A percentile compares a stretch with the other conserved stretches of the same genome.
These are phyloP conservation scores for Scortechinia acanthostroma DNA, from an alignment of 2,329 filamentous ascomycete genomes.

Conservation along the genomic window DNA sequence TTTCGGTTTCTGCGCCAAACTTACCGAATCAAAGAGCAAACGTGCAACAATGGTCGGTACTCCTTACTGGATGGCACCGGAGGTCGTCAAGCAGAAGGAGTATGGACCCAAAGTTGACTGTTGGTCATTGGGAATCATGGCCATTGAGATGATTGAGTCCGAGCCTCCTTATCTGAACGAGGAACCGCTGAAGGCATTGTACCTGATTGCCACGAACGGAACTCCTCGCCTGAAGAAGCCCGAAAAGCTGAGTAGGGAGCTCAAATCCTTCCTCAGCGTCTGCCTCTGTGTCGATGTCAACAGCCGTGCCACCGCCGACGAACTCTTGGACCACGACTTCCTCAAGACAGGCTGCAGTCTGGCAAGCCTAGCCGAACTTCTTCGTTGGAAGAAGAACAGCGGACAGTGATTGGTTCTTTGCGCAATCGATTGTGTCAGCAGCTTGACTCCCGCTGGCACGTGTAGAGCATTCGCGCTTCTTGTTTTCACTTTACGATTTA, in stretches of 20 bases:
- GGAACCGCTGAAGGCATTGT: conserved; percentile 92
- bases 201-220: conserved; percentile 95
- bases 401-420: conserved; percentile 35
- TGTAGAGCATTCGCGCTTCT: no score
- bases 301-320: conserved; percentile 82
- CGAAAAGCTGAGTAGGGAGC: conserved; percentile 93
- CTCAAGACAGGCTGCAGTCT: conserved; percentile 83
- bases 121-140: conserved; percentile 99
- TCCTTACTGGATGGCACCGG: conserved; percentile 99
- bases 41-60: conserved; percentile 98
- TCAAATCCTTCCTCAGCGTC: conserved; percentile 93
- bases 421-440: no score
- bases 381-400: conserved; percentile 75
- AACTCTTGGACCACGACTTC: conserved; percentile 88
- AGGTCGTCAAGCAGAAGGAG: conserved; percentile 98
- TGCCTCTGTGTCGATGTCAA: conserved; percentile 96
- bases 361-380: conserved; percentile 74
- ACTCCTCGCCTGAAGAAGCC: conserved; percentile 96
- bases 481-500: background rate
- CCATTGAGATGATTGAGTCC: conserved; percentile 98
- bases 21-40: conserved; percentile 93
- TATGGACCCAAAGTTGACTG: conserved; percentile 98
- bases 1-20: conserved; percentile 98
- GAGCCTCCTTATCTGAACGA: conserved; percentile 97
- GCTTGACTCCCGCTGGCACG: no score